Base-by-base conservation (phyloP, 208 protist species). In the Leishmania braziliensis region DNA sequence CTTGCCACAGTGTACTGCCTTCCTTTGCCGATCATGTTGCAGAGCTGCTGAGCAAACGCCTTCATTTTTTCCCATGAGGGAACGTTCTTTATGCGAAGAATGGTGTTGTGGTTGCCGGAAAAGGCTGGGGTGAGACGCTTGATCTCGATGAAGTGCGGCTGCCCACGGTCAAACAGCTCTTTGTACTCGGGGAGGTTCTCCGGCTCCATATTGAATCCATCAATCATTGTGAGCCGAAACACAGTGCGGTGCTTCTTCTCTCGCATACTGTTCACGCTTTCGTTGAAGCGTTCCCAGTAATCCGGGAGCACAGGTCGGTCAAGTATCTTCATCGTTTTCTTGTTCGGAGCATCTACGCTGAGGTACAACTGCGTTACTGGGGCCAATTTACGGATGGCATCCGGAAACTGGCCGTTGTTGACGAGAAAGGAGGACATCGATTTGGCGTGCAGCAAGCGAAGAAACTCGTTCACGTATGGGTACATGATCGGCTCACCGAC, bases 401-500 rank as follows among this genome's bases (percentile, higher is more conserved):
- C 92, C 26, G 95, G 96, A 76, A 98, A 98, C 84, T 98, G 95
- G 14, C 94, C 97, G 81, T 98, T 98, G 80, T 97, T 98, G 20
- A 99, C 97, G 53, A 99, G 84, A 88, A 99, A 99, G 14, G 97
- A 93, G 18, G 95, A 98, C 62, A 98, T 98, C 70, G 84, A 70
- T 3, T 87, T 77, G 46, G 81, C 72, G 85, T 99, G 97, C 26
- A 97, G 86, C 43, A 91, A 73, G 5, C 87, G 53, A 26, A 98
- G 58, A 81, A 99, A 98, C 70, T 93, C 85, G 88, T 99, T 99
- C 79, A 99, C 96, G 73, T 98, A 89, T 2, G 97, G 97, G 87
- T 99, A 99, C 82, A 99, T 90, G 72, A 99, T 98, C 54, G 97
- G 95, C 87, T 99, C 97, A 18, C 97, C 98, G 3, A 99, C 98